A percentile compares a stretch with the other conserved stretches of the same genome.
Evolutionary conservation across 116 monocot genomes (phyloP).

Genomic region (Papilionanthe hybrid): DNA sequence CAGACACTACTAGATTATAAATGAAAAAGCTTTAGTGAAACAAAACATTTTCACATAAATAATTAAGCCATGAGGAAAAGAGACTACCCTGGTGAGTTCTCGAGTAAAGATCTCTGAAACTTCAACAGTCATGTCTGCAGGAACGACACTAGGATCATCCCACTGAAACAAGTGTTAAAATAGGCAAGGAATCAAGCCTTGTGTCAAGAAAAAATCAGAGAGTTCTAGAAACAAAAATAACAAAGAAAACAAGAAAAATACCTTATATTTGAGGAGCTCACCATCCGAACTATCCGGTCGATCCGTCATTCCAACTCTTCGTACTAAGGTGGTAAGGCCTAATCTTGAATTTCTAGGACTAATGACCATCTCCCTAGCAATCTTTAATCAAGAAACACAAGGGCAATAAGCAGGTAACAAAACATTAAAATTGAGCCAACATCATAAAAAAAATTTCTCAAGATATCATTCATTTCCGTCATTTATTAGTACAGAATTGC

Average conservation of each 20-base stretch:
- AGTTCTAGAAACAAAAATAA: slow-evolving; percentile 7
- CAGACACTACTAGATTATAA: not conserved
- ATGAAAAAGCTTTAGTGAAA: not conserved
- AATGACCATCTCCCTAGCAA: slow-evolving; percentile 91
- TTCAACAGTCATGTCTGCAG: slow-evolving; percentile 70
- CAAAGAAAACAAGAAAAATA: slow-evolving; percentile 16
- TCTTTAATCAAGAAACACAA: slow-evolving; percentile 29
- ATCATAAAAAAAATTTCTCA: not conserved
- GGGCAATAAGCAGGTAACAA: not conserved
- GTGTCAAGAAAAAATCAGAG: not conserved
- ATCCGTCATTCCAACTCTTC: slow-evolving; percentile 53
- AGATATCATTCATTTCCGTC: not conserved
- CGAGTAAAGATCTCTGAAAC: slow-evolving; percentile 78
- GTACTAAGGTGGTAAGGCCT: slow-evolving; percentile 53
- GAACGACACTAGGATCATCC: slow-evolving; percentile 76
- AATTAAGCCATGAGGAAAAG: not conserved
- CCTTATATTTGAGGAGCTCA: slow-evolving; percentile 67
- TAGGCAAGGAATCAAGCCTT: not conserved
- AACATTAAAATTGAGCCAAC: not conserved
- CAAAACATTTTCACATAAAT: not conserved
- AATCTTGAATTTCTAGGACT: slow-evolving; percentile 76
- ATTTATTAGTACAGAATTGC: not conserved
- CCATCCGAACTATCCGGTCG: slow-evolving; percentile 56
- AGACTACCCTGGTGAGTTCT: slow-evolving; percentile 68
- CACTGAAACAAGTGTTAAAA: slow-evolving; percentile 36